Evolutionary conservation across 2,329 filamentous ascomycete genomes (phyloP).

Genomic region (Verticillium longisporum): DNA sequence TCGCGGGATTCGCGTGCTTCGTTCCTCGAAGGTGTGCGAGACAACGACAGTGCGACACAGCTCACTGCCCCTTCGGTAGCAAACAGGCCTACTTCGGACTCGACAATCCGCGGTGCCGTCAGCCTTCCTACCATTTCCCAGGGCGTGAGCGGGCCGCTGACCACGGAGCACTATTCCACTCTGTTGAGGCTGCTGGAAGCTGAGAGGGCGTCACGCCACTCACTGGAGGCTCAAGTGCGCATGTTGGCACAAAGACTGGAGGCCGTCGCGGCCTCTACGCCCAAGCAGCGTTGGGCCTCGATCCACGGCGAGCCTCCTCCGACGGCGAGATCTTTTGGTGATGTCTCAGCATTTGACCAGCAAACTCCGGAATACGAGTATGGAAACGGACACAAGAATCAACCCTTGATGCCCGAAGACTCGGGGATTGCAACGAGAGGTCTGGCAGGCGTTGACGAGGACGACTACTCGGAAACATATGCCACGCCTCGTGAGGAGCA

Average conservation of each 20-base stretch:
- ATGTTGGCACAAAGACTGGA: constrained; percentile 43
- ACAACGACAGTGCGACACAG: constrained; percentile 26
- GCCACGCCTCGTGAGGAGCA: constrained; percentile 44
- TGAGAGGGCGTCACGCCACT: constrained; percentile 48
- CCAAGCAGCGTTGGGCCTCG: constrained; percentile 8
- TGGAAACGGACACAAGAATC: constrained; percentile 11
- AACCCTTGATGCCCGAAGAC: constrained; percentile 18
- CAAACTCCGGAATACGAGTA: constrained; percentile 30
- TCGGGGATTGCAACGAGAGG: constrained; percentile 24
- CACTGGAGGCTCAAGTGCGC: constrained; percentile 50
- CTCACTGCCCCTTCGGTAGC: constrained; percentile 19
- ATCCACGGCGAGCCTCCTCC: constrained; percentile 21
- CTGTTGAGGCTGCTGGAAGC: constrained; percentile 46
- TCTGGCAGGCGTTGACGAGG: constrained; percentile 27
- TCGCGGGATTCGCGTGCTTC: constrained; percentile 29
- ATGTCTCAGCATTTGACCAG: constrained; percentile 33
- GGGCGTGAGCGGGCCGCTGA: constrained; percentile 23
- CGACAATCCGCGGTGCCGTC: constrained; percentile 39
- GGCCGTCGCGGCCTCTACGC: constrained; percentile 32
- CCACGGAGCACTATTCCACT: constrained; percentile 40
- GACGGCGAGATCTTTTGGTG: constrained; percentile 27
- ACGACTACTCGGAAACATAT: constrained; percentile 40
- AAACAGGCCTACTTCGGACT: constrained; percentile 33
- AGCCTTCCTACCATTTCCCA: constrained; percentile 35
- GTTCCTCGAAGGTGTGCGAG: background rate